Evolutionary conservation across 2,329 filamentous ascomycete species (phyloP), one percentile per base, ranked within the genome.

Genomic region (Sordariomycetes sp.): DNA sequence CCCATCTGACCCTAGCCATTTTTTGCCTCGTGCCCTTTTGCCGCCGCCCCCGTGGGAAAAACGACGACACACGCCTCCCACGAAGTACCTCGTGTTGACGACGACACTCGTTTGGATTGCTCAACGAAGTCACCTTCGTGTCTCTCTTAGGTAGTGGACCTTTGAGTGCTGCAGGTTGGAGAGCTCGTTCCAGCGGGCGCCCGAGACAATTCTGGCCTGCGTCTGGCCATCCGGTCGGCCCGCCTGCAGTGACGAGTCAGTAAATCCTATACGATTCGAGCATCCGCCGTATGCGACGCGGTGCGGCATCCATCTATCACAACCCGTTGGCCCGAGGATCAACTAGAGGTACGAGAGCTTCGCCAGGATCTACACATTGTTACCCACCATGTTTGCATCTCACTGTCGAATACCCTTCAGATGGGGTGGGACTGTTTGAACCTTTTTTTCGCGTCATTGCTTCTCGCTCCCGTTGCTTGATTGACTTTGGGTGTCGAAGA

Each of bases 1-100:
- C 14, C 43, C 55, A 57, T 51, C 55, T 57, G 55, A 57, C 55
- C 55, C 54, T 40, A 32, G 28, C 32, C 55, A 55, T n/a, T 46
- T n/a, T 46, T 20, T 50, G 20, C 37, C 37, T 55, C 54, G 54
- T 55, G 54, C 37, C 40, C 54, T 46, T 24, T 20, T 18, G 20
- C 28, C 54, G 37, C 37, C 18, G 37, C 18, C 37, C 37, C 37
- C 37, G 46, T 24, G 46, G 22, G 46, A 22, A 24, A 22, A 24
- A 8, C 22, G 46, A 37, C 46, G 34, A 57, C 55, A 57, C 54
- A 35, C 55, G 7, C 28, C 40, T 25, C 3, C 55, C 18, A 24
- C 22, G 40, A 46, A 46, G n/a, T 50, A 50, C 46, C 46, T 22
- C 46, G 22, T n/a, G 20, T 24, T 50, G 20, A 50, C 46, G 46